Evolutionary conservation across 345 rosid genomes (phyloP).

Genomic region (Streptanthus diversifolius): DNA sequence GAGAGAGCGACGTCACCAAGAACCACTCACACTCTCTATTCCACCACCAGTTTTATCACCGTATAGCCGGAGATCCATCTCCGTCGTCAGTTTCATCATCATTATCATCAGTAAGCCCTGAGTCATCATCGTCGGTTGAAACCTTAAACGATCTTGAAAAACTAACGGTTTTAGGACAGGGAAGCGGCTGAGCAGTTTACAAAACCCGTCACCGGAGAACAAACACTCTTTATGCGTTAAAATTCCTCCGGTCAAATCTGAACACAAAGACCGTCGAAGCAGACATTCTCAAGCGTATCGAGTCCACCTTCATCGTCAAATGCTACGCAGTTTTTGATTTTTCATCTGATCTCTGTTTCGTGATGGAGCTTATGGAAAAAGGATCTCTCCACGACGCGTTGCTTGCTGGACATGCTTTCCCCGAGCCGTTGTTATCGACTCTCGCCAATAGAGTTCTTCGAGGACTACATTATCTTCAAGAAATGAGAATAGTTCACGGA

Average conservation of each 20-base stretch:
- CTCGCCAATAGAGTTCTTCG: conserved; percentile 40
- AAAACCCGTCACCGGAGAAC: conserved; percentile 46
- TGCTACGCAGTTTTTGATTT: conserved; percentile 44
- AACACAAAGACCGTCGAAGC: conserved; percentile 37
- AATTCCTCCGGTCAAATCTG: conserved; percentile 43
- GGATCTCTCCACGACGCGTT: conserved; percentile 47
- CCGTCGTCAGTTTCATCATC: not conserved
- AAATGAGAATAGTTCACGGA: conserved; percentile 53
- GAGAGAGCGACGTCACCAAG: conserved; percentile 56
- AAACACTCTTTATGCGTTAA: conserved; percentile 43
- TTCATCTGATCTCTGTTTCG: conserved; percentile 42
- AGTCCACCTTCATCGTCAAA: conserved; percentile 49
- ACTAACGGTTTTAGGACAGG: conserved; percentile 52
- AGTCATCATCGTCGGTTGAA: conserved; percentile 41
- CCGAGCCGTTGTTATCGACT: conserved; percentile 38
- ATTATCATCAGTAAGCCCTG: conserved; percentile 29
- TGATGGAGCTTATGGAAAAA: conserved; percentile 65
- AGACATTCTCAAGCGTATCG: conserved; percentile 48
- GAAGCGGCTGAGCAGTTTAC: conserved; percentile 58
- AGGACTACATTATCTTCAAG: conserved; percentile 52
- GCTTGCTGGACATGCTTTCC: conserved; percentile 11
- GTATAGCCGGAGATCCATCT: not conserved
- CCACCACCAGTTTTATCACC: conserved; percentile 35
- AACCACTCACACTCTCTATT: conserved; percentile 46
- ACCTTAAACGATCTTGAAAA: conserved; percentile 47